phyloP scores from a whole-genome alignment of 257 asterid genomes.

The Solanum habrochaites region DNA sequence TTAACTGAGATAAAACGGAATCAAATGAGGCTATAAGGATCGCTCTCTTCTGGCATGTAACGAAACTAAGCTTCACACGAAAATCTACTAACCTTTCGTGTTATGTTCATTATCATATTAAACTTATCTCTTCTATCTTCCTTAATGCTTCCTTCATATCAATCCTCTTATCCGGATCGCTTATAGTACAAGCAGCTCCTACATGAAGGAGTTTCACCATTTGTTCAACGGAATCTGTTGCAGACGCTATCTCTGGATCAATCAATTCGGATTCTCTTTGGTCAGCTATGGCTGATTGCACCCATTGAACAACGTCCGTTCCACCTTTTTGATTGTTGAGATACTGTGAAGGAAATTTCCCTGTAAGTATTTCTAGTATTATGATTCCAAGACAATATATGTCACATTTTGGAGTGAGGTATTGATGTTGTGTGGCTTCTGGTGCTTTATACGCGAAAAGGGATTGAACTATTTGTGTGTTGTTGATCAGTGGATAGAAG shows the following conservation, averaged over 20 bases:
- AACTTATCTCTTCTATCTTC: conserved; percentile 51
- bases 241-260: conserved; percentile 55
- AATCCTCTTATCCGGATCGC: conserved; percentile 34
- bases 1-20: neutral
- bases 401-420: conserved; percentile 58
- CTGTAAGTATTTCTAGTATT: conserved; percentile 58
- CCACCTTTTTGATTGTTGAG: conserved; percentile 75
- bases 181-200: conserved; percentile 57
- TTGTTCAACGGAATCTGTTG: conserved; percentile 15
- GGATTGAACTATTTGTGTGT: conserved; percentile 35
- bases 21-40: neutral
- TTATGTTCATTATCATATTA: conserved; percentile 6
- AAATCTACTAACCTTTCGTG: neutral
- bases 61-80: neutral
- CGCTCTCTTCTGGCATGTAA: neutral
- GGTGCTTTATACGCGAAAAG: conserved; percentile 56
- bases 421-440: conserved; percentile 43
- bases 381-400: conserved; percentile 72
- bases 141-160: conserved; percentile 60
- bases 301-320: conserved; percentile 74
- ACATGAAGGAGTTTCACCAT: conserved; percentile 52
- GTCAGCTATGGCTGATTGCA: conserved; percentile 31
- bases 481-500: conserved; percentile 43
- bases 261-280: conserved; percentile 39
- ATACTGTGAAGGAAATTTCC: conserved; percentile 82